Percentiles rank a stretch among this genome's conserved stretches.
phyloP scores from a whole-genome alignment of 768 basidiomycete species.

The Panaeolus papilionaceus region DNA sequence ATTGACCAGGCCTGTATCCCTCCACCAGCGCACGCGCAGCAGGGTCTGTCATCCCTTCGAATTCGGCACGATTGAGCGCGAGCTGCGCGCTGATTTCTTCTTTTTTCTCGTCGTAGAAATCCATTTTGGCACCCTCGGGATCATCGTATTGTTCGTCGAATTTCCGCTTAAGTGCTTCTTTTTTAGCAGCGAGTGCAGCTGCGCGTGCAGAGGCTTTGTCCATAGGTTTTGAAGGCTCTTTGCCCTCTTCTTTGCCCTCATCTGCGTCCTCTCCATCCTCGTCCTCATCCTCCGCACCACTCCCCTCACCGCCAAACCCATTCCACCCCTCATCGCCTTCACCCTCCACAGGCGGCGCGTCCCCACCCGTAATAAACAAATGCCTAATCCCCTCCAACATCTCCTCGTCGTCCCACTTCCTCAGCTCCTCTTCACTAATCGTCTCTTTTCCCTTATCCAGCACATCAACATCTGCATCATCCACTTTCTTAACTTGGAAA shows the following conservation, averaged over 20 bases:
- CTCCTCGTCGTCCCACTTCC: constrained; percentile 85
- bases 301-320: constrained; percentile 38
- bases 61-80: constrained; percentile 84
- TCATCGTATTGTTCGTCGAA: constrained; percentile 98
- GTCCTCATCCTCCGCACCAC: constrained; percentile 43
- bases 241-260: constrained; percentile 39
- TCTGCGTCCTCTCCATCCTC: constrained; percentile 48
- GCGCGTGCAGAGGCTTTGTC: constrained; percentile 39
- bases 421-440: constrained; percentile 55
- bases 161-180: constrained; percentile 90
- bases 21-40: constrained; percentile 86
- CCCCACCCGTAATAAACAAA: constrained; percentile 87
- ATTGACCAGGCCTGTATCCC: constrained; percentile 88
- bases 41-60: constrained; percentile 72
- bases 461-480: constrained; percentile 50
- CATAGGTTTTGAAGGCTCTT: constrained; percentile 39
- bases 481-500: constrained; percentile 62
- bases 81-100: constrained; percentile 89
- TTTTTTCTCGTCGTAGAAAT: constrained; percentile 93
- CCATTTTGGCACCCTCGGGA: constrained; percentile 75
- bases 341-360: constrained; percentile 38
- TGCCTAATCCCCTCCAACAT: constrained; percentile 85
- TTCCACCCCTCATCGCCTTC: constrained; percentile 26
- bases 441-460: constrained; percentile 75
- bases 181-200: constrained; percentile 78